A percentile compares a stretch with the other conserved stretches of the same genome.
These are phyloP conservation scores for Plenodomus biglobosus DNA, from an alignment of 2,329 filamentous ascomycete species.

Conservation along the genomic window DNA sequence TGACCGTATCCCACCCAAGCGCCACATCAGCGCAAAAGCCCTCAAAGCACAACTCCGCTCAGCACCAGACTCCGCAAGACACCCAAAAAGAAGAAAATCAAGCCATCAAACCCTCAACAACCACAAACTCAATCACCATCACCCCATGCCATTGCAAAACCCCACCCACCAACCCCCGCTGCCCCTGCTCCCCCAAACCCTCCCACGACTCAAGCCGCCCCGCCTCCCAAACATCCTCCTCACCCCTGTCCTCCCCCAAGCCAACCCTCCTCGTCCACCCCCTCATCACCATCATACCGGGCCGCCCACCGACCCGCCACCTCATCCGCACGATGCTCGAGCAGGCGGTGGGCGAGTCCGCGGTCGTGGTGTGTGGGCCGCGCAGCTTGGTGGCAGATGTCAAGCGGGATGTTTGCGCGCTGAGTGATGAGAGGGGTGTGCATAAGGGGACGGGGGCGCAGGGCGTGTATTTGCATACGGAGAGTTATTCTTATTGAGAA, in stretches of 20 bases:
- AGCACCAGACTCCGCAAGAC: constrained; percentile 23
- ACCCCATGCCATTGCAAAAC: constrained; percentile 53
- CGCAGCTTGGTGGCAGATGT: constrained; percentile 57
- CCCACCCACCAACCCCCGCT: constrained; percentile 30
- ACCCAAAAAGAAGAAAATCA: constrained; percentile 23
- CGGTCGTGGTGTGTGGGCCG: constrained; percentile 64
- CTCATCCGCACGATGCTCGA: constrained; percentile 61
- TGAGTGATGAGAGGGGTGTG: constrained; percentile 67
- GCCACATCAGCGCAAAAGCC: constrained; percentile 1
- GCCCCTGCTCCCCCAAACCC: constrained; percentile 17
- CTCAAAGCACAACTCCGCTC: constrained; percentile 18
- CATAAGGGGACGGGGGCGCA: constrained; percentile 69
- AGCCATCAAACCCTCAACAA: constrained; percentile 26
- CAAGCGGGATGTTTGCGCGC: constrained; percentile 55
- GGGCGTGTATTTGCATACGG: constrained; percentile 62
- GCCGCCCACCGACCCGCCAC: constrained; percentile 55
- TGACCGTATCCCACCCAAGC: constrained; percentile 21
- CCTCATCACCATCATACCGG: constrained; percentile 46
- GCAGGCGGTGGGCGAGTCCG: constrained; percentile 62
- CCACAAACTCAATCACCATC: constrained; percentile 4
- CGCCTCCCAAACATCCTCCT: constrained; percentile 15
- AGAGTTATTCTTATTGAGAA: constrained; percentile 56
- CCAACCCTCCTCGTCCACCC: constrained; percentile 33
- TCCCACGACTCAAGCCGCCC: constrained; percentile 5
- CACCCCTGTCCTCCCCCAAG: constrained; percentile 10